Evolutionary conservation across 495 filamentous ascomycete genomes (phyloP).

Genomic region (Lasiosphaeriaceae sp.): DNA sequence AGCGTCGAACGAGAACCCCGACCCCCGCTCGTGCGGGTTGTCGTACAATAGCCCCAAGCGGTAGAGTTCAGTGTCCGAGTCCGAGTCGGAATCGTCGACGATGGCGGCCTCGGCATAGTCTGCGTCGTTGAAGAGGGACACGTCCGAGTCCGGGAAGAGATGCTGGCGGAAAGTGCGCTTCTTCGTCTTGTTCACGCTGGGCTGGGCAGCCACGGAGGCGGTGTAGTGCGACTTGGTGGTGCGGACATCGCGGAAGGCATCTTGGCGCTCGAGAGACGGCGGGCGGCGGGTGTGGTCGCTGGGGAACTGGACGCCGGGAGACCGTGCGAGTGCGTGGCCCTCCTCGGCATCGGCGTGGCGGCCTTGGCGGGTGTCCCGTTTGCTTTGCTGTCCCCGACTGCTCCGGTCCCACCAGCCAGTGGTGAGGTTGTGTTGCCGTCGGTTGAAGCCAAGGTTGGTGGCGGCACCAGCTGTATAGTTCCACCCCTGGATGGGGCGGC

Average conservation of each 20-base stretch:
- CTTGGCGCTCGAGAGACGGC: constrained; percentile 39
- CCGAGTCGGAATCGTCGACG: background rate
- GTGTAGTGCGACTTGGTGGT: constrained; percentile 8
- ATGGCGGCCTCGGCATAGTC: background rate
- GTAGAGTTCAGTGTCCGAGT: constrained; percentile 33
- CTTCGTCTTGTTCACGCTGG: background rate
- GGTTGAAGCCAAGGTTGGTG: background rate
- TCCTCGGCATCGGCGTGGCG: constrained; percentile 20
- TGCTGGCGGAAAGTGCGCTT: constrained; percentile 11
- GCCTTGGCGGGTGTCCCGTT: background rate
- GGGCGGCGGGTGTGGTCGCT: constrained; percentile 22
- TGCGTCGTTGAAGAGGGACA: background rate
- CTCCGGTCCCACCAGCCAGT: background rate
- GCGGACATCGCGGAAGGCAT: constrained; percentile 36
- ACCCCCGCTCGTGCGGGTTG: constrained; percentile 30
- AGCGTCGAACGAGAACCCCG: constrained; percentile 32
- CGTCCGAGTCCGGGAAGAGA: constrained; percentile 1
- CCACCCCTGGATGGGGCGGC: background rate
- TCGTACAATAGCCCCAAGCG: constrained; percentile 38
- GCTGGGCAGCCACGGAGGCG: background rate
- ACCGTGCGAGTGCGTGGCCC: constrained; percentile 25
- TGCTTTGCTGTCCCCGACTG: background rate
- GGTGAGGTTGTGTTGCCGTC: background rate
- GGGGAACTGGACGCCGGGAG: constrained; percentile 18
- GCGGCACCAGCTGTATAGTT: background rate